Percentiles rank a stretch among this genome's conserved stretches.
These are phyloP conservation scores for Rhodotorula graminis DNA, from an alignment of 768 basidiomycete species.

Conservation along the genomic window DNA sequence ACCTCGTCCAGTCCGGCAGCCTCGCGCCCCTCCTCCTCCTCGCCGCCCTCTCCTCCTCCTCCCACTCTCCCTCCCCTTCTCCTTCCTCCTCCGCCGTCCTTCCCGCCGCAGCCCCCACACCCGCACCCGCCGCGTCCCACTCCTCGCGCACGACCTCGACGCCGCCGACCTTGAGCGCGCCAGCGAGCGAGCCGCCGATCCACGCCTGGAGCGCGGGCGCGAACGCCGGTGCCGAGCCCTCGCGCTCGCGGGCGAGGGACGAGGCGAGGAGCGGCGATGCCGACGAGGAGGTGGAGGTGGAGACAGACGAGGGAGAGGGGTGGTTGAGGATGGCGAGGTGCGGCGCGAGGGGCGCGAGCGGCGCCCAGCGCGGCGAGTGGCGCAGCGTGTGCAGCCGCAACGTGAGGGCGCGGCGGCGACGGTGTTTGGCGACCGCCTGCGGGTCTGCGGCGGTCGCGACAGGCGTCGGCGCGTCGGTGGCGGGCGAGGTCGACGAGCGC, in stretches of 20 bases:
- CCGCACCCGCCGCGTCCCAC: constrained; percentile 60
- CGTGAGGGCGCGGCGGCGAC: constrained; percentile 18
- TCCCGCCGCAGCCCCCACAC: constrained; percentile 42
- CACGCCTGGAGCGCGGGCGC: constrained; percentile 73
- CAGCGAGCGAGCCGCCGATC: constrained; percentile 90
- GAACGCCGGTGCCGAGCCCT: constrained; percentile 84
- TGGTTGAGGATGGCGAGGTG: constrained; percentile 82
- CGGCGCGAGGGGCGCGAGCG: constrained; percentile 64
- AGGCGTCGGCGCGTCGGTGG: not conserved
- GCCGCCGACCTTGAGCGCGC: constrained; percentile 80
- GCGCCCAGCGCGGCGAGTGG: constrained; percentile 61
- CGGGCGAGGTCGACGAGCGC: not conserved
- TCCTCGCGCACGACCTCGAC: constrained; percentile 73
- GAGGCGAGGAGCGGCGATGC: not conserved
- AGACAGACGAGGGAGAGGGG: constrained; percentile 52
- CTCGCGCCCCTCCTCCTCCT: not conserved
- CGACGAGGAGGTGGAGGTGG: constrained; percentile 42
- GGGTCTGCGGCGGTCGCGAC: not conserved
- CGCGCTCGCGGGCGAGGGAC: constrained; percentile 48
- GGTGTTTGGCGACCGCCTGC: not conserved
- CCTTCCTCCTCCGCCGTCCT: not conserved
- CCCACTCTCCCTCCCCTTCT: not conserved
- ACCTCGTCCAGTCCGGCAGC: constrained; percentile 15
- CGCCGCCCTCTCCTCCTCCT: not conserved
- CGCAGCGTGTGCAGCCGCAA: constrained; percentile 26